Percentiles rank a stretch among this genome's conserved stretches.
phyloP scores from a whole-genome alignment of 345 rosid species.

The Ceriops zippeliana region DNA sequence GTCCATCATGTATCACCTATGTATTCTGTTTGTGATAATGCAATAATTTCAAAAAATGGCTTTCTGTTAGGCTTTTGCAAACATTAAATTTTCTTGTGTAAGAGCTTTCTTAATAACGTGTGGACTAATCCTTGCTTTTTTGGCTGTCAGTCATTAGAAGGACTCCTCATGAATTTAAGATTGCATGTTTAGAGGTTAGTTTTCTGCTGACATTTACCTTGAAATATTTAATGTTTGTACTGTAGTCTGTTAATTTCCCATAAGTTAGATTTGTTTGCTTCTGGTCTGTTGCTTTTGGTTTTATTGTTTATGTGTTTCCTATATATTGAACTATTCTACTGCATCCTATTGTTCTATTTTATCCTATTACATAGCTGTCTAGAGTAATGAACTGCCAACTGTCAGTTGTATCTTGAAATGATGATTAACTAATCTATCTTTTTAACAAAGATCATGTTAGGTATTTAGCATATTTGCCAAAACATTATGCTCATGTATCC shows the following conservation, averaged over 20 bases:
- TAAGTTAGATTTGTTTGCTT: background rate
- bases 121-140: conserved; percentile 15
- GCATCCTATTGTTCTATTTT: too few relatives aligned
- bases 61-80: background rate
- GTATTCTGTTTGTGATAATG: background rate
- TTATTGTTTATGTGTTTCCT: background rate
- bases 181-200: conserved; percentile 21
- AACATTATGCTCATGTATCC: background rate
- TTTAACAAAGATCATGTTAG: too few relatives aligned
- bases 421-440: too few relatives aligned
- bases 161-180: conserved; percentile 54
- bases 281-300: background rate
- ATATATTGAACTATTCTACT: too few relatives aligned
- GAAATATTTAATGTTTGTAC: background rate
- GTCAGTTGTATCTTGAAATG: too few relatives aligned
- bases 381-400: too few relatives aligned
- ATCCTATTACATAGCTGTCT: too few relatives aligned
- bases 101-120: conserved; percentile 4
- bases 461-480: background rate
- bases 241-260: background rate
- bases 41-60: background rate
- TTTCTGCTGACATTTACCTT: conserved; percentile 2
- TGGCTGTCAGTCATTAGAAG: conserved; percentile 73
- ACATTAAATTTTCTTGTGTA: background rate
- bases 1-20: background rate